These are phyloP conservation scores for Scolecobasidium constrictum DNA, from an alignment of 2,329 filamentous ascomycete species.

Conservation along the genomic window DNA sequence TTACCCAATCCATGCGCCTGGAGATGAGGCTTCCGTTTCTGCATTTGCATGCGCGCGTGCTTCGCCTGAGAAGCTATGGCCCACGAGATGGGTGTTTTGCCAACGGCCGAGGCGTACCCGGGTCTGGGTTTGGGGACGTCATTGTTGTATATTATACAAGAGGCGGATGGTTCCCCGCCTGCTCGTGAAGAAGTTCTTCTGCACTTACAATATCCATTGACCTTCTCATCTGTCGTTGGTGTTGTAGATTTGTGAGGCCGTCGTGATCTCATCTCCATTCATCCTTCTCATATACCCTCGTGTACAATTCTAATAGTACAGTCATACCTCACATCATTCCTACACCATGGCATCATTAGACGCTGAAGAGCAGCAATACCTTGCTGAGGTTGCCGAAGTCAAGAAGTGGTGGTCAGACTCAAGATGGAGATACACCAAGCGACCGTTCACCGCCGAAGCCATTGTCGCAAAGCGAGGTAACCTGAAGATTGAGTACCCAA, in stretches of 20 bases:
- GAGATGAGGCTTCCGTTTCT: background rate
- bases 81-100: background rate
- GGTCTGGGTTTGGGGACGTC: background rate
- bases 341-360: conserved; percentile 35
- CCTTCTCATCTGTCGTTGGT: too few relatives aligned
- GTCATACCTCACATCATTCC: background rate
- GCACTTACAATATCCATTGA: too few relatives aligned
- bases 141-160: background rate
- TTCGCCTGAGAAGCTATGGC: background rate
- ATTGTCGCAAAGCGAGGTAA: conserved; percentile 93
- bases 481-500: conserved; percentile 82
- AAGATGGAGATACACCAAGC: conserved; percentile 85
- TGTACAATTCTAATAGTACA: too few relatives aligned
- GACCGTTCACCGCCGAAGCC: conserved; percentile 90
- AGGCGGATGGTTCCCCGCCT: background rate
- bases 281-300: background rate
- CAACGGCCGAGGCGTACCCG: background rate
- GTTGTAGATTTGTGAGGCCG: too few relatives aligned
- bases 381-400: conserved; percentile 74
- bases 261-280: too few relatives aligned
- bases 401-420: conserved; percentile 92
- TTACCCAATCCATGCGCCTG: too few relatives aligned
- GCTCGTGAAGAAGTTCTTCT: too few relatives aligned
- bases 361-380: conserved; percentile 63
- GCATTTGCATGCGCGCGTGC: background rate